Base-by-base conservation (phyloP, 352 stramenopile species). In the Phytophthora capsici region DNA sequence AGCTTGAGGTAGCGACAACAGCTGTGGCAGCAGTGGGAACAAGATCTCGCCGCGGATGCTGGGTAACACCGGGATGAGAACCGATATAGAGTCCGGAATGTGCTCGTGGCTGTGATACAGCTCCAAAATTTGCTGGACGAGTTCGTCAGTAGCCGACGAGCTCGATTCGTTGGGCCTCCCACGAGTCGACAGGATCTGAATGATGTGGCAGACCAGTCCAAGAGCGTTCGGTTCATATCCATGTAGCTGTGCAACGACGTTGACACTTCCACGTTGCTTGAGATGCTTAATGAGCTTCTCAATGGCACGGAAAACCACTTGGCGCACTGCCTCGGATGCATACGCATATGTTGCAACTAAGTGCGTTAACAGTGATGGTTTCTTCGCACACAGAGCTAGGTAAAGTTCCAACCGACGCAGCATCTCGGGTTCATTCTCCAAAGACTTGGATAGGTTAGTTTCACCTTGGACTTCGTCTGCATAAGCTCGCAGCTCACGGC, bases 281-380 rank as follows among this genome's bases (percentile, higher is more conserved):
- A 93, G 71, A 67, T 91, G 82, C 69, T 91, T 91, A 65, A 94
- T 94, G 26, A 94, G 78, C 64, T 94, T 94, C 60, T 94, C 86
- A 72, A 91, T 86, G 8, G 84, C 82, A 38, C 80, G 73, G 63
- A 93, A 89, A 44, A 91, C 69, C 20, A 88, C 79, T 60, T 90
- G 80, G 13, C 85, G 86, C 19, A 84, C 84, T n/a, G 77, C 36
- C 47, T 90, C 84, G 14, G 69, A 77, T 63, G 86, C 73, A 23
- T 76, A 73, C 30, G 73, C 80, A 49, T 94, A 94, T 19, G 82
- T 75, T 12, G 71, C 51, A 23, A 94, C 76, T 20, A 94, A 56
- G 6, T 86, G 80, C 34, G 52, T 64, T 34, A 94, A 56, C 43
- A 94, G 51, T 25, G 77, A 66, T 14, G 84, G 84, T 51, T 92